Evolutionary conservation across 2,329 filamentous ascomycete genomes (phyloP).

Genomic region (Ceratocystis diversiconidia): DNA sequence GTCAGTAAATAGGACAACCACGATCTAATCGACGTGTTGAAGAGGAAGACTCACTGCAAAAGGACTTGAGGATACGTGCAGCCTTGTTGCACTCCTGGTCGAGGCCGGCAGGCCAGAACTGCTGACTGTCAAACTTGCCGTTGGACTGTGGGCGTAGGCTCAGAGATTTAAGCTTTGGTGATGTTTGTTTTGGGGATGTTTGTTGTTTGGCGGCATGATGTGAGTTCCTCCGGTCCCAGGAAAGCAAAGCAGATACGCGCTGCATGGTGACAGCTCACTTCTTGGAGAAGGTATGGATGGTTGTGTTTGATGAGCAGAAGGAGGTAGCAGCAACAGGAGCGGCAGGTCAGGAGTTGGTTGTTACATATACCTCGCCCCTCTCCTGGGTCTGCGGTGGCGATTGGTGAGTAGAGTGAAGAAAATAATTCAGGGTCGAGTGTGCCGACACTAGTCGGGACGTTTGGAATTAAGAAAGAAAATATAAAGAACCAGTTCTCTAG

Average conservation of each 20-base stretch:
- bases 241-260: slow-evolving; percentile 19
- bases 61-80: slow-evolving; percentile 74
- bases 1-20: slow-evolving; percentile 5
- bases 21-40: slow-evolving; percentile 1
- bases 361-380: slow-evolving; percentile 1
- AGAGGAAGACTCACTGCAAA: slow-evolving; percentile 54
- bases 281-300: neutral
- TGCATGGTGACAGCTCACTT: slow-evolving; percentile 17
- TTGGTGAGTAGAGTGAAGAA: neutral
- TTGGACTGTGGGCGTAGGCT: slow-evolving; percentile 13
- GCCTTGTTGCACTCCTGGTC: slow-evolving; percentile 88
- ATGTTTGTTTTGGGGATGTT: slow-evolving; percentile 11
- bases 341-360: neutral
- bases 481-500: neutral
- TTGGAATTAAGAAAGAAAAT: neutral
- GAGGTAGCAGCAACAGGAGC: neutral
- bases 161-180: slow-evolving; percentile 11
- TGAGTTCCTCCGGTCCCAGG: slow-evolving; percentile 20
- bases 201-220: slow-evolving; percentile 17
- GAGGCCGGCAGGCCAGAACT: slow-evolving; percentile 72
- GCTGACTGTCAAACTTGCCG: slow-evolving; percentile 30
- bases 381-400: neutral
- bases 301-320: neutral
- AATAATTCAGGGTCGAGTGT: neutral
- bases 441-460: neutral